Evolutionary conservation across 2,329 filamentous ascomycete genomes (phyloP), one percentile per base, ranked within the genome.

Genomic region (Setomelanomma holmii): DNA sequence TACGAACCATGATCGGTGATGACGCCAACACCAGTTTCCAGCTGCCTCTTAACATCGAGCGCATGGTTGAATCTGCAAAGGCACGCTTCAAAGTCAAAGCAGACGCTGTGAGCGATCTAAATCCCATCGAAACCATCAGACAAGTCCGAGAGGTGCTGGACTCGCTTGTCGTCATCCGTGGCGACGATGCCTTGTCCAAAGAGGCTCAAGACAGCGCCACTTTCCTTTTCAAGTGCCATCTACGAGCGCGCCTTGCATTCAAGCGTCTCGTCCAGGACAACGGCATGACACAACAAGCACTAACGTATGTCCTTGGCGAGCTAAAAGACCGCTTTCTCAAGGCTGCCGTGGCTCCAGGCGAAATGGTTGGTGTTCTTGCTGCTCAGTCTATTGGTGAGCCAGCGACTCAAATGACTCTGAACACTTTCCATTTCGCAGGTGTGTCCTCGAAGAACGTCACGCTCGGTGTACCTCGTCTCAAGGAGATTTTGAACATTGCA

Each of bases 391-490:
- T 99, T 73, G 95, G 95, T 80, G 95, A 99, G 77, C 95, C 95
- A 35, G 96, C 95, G 19, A 99, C 95, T 1, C 95, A 99, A 82
- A 99, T 99, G 95, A 99, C 95, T 1, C 80, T 99, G 55, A 99
- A 99, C 80, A 99, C 95, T 20, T 99, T 99, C 89, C 95, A 99
- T 83, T 99, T 99, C 76, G 93, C 95, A 76, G 95, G 95, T 96
- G 92, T 99, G 55, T 96, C 96, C 33, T 96, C 93, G 20, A 99
- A 99, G 88, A 99, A 99, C 83, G 93, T 99, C 49, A 99, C 95
- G 0, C 88, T 99, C 42, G 95, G 95, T 91, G 95, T 99, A 38
- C 95, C 95, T 38, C 93, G 95, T 87, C 86, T 99, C 43, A 99
- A 99, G 84, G 95, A 99, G 80, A 99, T 99, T 86, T 84, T 99